A percentile compares a stretch with the other conserved stretches of the same genome.
phyloP scores from a whole-genome alignment of 1,284 basidiomycete species.

The Trametes versicolor region DNA sequence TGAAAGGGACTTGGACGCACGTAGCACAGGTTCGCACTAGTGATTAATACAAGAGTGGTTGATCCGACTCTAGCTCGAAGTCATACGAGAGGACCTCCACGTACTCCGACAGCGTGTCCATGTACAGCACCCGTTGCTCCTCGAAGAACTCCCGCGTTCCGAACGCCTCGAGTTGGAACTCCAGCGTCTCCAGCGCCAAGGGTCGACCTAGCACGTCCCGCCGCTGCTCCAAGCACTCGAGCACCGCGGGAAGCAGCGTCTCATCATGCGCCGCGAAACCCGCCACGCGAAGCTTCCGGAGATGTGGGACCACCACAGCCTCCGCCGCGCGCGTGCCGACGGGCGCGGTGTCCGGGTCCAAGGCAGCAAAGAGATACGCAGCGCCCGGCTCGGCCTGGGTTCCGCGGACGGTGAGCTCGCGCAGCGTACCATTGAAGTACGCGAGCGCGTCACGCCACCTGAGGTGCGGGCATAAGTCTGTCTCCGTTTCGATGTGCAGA shows the following conservation, averaged over 20 bases:
- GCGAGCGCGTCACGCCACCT: background rate
- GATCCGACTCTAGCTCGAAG: too few species aligned
- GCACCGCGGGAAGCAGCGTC: background rate
- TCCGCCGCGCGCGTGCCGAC: background rate
- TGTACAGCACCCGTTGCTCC: too few species aligned
- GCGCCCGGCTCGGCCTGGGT: background rate
- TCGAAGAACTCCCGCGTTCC: too few species aligned
- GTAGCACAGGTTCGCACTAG: too few species aligned
- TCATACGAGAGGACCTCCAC: too few species aligned
- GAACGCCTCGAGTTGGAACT: too few species aligned
- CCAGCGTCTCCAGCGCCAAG: background rate
- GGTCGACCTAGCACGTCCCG: background rate
- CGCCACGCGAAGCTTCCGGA: background rate
- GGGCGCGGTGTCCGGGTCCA: background rate
- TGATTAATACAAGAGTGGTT: too few species aligned
- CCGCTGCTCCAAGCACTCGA: background rate
- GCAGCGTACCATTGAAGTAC: background rate
- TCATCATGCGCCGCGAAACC: background rate
- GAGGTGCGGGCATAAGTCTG: background rate
- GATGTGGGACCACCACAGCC: background rate
- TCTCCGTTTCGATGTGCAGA: background rate
- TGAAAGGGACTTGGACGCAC: too few species aligned
- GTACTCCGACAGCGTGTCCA: too few species aligned
- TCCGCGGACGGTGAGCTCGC: too few species aligned
- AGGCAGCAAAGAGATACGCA: background rate